Percentiles rank a stretch among this genome's conserved stretches.
Conservation (phyloP, 1,284 basidiomycete genomes). For the Sporisorium scitamineum region DNA sequence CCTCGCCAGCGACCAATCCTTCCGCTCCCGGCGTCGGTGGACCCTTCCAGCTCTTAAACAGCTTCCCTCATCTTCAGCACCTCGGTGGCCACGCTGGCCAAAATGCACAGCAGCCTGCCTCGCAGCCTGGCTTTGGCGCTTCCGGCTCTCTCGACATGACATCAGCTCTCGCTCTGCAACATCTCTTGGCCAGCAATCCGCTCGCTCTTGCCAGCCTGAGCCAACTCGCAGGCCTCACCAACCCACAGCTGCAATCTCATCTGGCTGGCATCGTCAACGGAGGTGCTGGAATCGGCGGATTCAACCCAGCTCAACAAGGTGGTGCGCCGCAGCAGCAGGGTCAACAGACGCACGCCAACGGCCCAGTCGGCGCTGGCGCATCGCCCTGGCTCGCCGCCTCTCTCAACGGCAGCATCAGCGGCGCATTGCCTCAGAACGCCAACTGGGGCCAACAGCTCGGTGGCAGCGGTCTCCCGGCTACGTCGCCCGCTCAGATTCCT, state of each 20-base stretch:
- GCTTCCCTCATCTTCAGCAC: slow-evolving; percentile 35
- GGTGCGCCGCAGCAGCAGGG: slow-evolving; percentile 28
- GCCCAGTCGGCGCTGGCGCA: slow-evolving; percentile 2
- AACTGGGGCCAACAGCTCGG: slow-evolving; percentile 23
- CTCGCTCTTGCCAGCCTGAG: slow-evolving; percentile 54
- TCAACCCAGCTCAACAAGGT: slow-evolving; percentile 22
- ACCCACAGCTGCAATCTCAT: slow-evolving; percentile 52
- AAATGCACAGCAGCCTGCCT: slow-evolving; percentile 20
- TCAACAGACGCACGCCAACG: slow-evolving; percentile 30
- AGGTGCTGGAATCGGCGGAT: slow-evolving; percentile 21
- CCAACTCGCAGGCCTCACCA: slow-evolving; percentile 49
- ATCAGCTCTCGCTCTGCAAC: slow-evolving; percentile 66
- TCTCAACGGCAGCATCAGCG: slow-evolving; percentile 26
- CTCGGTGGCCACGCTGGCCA: slow-evolving; percentile 12
- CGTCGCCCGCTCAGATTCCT: slow-evolving; percentile 16
- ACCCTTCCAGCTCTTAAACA: slow-evolving; percentile 34
- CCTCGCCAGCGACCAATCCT: slow-evolving; percentile 31
- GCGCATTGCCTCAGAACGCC: slow-evolving; percentile 27
- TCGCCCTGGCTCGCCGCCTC: slow-evolving; percentile 38
- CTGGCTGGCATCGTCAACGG: slow-evolving; percentile 44
- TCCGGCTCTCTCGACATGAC: slow-evolving; percentile 59
- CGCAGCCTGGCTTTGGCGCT: slow-evolving; percentile 27
- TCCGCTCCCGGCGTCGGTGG: slow-evolving; percentile 26
- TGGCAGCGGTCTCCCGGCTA: background rate
- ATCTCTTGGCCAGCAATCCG: slow-evolving; percentile 63